Percentiles rank a stretch among this genome's conserved stretches.
phyloP scores from a whole-genome alignment of 441 rosid genomes.

The Populus hybrid region DNA sequence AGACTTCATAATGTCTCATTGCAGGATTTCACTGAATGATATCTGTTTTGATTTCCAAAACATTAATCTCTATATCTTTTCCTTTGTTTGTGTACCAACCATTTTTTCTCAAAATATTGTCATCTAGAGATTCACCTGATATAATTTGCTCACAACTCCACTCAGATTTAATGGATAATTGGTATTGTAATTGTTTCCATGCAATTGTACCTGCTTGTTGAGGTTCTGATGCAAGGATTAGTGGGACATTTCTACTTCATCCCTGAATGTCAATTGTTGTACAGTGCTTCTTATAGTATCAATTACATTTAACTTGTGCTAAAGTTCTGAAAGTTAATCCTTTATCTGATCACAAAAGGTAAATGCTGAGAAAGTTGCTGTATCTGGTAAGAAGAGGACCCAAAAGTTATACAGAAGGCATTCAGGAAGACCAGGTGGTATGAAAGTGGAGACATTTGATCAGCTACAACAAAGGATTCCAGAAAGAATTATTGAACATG shows the following conservation, averaged over 20 bases:
- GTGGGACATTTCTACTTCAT: background rate
- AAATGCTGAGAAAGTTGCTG: slow-evolving; percentile 94
- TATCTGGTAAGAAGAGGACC: slow-evolving; percentile 87
- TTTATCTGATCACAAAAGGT: slow-evolving; percentile 46
- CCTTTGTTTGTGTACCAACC: too few relatives aligned
- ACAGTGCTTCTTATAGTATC: background rate
- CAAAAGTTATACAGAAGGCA: slow-evolving; percentile 96
- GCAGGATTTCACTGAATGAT: background rate
- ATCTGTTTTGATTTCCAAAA: background rate
- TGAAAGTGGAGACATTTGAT: slow-evolving; percentile 87
- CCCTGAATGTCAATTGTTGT: background rate
- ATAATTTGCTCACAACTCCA: background rate
- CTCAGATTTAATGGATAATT: background rate
- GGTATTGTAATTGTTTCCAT: background rate
- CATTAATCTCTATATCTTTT: background rate
- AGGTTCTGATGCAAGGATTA: background rate
- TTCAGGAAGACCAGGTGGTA: slow-evolving; percentile 98
- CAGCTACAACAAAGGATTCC: slow-evolving; percentile 93
- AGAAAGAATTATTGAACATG: slow-evolving; percentile 93
- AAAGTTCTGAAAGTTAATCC: slow-evolving; percentile 8
- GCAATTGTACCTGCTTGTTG: background rate
- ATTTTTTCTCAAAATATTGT: background rate
- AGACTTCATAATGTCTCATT: background rate
- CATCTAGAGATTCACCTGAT: background rate
- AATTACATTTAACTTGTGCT: background rate